Evolutionary conservation across 129 eudicot genomes (phyloP).

Genomic region (Pittosporum tobira): DNA sequence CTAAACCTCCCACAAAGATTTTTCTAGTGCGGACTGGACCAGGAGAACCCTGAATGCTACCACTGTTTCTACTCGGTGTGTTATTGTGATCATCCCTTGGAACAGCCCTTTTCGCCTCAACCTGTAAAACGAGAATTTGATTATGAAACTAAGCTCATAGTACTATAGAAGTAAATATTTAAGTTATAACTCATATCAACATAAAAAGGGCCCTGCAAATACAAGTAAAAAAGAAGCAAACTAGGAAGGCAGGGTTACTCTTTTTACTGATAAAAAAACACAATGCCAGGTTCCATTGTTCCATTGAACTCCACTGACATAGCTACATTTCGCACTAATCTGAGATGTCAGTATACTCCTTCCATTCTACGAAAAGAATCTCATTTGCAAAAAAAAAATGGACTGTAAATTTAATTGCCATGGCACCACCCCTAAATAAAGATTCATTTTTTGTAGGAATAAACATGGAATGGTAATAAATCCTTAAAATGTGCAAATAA

Average conservation of each 20-base stretch:
- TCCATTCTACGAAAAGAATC: no score
- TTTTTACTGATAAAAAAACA: neutral
- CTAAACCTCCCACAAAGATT: constrained; percentile 70
- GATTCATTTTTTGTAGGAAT: no score
- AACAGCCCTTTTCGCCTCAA: constrained; percentile 68
- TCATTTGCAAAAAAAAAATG: no score
- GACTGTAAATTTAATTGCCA: no score
- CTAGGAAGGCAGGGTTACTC: neutral
- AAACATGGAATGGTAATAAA: no score
- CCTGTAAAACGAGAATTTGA: constrained; percentile 22
- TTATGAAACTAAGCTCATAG: neutral
- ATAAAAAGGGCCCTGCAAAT: neutral
- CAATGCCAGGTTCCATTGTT: neutral
- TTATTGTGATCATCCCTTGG: constrained; percentile 51
- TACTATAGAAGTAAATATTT: neutral
- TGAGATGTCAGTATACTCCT: no score
- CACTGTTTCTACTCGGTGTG: constrained; percentile 47
- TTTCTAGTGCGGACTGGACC: constrained; percentile 46
- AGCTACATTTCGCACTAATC: no score
- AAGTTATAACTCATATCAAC: neutral
- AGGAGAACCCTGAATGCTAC: constrained; percentile 58
- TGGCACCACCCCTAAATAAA: no score
- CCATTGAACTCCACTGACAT: no score
- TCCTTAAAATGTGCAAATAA: no score
- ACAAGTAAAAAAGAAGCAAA: neutral